A percentile compares a stretch with the other conserved stretches of the same genome.
Evolutionary conservation across 2,329 filamentous ascomycete genomes (phyloP).

Genomic region (Blastomyces silverae): DNA sequence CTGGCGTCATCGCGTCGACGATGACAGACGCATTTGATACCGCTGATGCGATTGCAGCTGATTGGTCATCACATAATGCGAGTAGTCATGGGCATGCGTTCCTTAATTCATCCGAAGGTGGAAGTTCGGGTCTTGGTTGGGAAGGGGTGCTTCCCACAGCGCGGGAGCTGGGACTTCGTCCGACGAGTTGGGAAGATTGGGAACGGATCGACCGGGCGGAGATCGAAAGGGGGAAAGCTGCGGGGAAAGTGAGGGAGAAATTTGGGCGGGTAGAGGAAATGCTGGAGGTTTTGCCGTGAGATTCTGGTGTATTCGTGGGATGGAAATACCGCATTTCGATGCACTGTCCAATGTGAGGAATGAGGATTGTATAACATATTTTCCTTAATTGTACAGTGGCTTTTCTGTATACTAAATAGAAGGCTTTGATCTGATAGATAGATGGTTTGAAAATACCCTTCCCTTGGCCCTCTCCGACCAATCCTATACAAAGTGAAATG

Average conservation of each 20-base stretch:
- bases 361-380: background rate
- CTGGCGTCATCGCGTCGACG: constrained; percentile 89
- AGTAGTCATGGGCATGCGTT: constrained; percentile 35
- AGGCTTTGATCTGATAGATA: background rate
- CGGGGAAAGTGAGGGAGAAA: constrained; percentile 73
- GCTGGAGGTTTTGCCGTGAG: constrained; percentile 41
- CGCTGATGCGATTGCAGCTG: constrained; percentile 72
- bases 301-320: background rate
- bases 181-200: constrained; percentile 82
- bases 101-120: constrained; percentile 38
- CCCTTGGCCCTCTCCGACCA: background rate
- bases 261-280: constrained; percentile 53
- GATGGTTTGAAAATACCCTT: background rate
- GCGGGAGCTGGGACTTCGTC: constrained; percentile 49
- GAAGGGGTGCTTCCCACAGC: constrained; percentile 61
- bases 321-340: background rate
- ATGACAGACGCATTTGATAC: constrained; percentile 93
- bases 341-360: background rate
- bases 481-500: background rate
- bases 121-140: constrained; percentile 59
- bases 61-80: constrained; percentile 52
- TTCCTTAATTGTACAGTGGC: background rate
- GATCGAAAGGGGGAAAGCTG: constrained; percentile 54
- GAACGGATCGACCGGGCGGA: constrained; percentile 75
- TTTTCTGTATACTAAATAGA: background rate